A percentile compares a stretch with the other conserved stretches of the same genome.
Conservation (phyloP, 2,329 filamentous ascomycete species). For the Escovopsis sp. region DNA sequence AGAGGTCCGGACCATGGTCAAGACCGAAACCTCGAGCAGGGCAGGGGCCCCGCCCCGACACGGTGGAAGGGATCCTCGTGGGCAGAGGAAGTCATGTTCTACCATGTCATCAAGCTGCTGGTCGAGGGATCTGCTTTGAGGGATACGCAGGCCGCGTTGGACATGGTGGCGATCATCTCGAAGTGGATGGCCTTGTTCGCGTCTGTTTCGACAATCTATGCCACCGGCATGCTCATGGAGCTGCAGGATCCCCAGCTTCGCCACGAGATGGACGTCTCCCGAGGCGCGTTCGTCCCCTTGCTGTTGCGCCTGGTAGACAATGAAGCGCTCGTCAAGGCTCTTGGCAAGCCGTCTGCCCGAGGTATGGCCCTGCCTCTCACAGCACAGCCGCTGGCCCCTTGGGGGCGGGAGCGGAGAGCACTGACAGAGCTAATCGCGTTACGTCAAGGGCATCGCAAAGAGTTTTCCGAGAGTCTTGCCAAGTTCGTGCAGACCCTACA, state of each 20-base stretch:
- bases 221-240: slow-evolving; percentile 32
- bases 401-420: no score
- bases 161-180: slow-evolving; percentile 34
- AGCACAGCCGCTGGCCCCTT: no score
- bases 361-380: slow-evolving; percentile 21
- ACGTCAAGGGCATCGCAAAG: slow-evolving; percentile 28
- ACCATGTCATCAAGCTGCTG: slow-evolving; percentile 81
- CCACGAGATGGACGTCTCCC: slow-evolving; percentile 45
- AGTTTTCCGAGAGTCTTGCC: slow-evolving; percentile 34
- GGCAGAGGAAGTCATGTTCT: slow-evolving; percentile 82
- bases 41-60: slow-evolving; percentile 10
- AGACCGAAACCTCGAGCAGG: slow-evolving; percentile 8
- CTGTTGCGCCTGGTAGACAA: slow-evolving; percentile 49
- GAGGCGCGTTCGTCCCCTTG: slow-evolving; percentile 49
- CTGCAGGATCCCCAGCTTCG: slow-evolving; percentile 28
- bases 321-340: slow-evolving; percentile 33
- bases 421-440: no score
- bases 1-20: neutral
- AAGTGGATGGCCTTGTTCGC: slow-evolving; percentile 46
- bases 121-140: slow-evolving; percentile 37
- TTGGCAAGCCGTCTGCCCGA: slow-evolving; percentile 39
- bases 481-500: slow-evolving; percentile 45
- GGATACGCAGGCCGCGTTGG: slow-evolving; percentile 31
- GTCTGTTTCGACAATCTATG: slow-evolving; percentile 32
- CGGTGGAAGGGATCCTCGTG: slow-evolving; percentile 44